Base-by-base conservation (phyloP, 2,329 filamentous ascomycete species). In the Trichophyton verrucosum region DNA sequence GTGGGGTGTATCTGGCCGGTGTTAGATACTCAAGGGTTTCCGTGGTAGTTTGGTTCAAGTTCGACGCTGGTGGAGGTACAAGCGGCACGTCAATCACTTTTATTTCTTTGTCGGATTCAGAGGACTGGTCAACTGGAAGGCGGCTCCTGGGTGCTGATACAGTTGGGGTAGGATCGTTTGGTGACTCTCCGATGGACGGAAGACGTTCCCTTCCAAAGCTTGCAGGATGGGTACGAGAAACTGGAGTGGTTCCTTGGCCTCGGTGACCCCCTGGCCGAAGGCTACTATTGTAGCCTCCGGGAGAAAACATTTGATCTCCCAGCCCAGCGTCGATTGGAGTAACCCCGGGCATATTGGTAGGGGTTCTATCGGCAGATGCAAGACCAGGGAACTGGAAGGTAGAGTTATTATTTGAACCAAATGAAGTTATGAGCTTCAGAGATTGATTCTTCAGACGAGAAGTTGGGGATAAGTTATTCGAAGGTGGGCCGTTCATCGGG, bases 371-470 rank as follows among this genome's bases (percentile, higher is more conserved):
- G 60, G 81, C 81, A 3, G 77, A 76, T 46, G 75, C 78, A 30
- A 80, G 67, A 2, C 80, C 78, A 17, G 79, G 83, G 74, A 89
- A 85, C 73, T 83, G 85, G 59, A 85, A 83, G 64, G 86, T 85
- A 3, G 72, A 67, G 44, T 69, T 73, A 0, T 69, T 65, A 38
- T 75, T 71, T 5, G 68, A 61, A 22, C 85, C 87, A 68, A 99
- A 97, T 0, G 88, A 86, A 0, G 94, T 97, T 68, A 97, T 95
- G 1, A 97, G 82, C 72, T 95, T 96, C 63, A 97, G 78, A 0
- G 92, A 85, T 8, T 90, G 89, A 30, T 87, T 86, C 76, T 95
- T 95, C 11, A 86, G 84, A 57, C 75, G 78, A 81, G 64, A 81
- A 76, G 70, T 82, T 79, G 59, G 83, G 81, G 1, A 82, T 61